These are phyloP conservation scores for Candida albicans DNA, from an alignment of 1,139 yeast species.

Conservation along the genomic window DNA sequence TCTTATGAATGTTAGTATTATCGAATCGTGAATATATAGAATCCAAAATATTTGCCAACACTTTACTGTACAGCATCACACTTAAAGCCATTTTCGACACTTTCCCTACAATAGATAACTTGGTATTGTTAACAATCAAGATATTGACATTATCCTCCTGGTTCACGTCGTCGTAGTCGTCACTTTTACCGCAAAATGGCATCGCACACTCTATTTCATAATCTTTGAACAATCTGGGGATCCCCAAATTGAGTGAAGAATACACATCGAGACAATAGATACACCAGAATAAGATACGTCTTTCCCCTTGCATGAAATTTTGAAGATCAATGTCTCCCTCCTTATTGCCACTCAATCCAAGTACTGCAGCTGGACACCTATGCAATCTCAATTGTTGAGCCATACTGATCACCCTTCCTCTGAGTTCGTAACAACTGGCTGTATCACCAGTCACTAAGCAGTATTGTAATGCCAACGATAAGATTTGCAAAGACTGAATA, in stretches of 20 bases:
- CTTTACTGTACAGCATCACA: constrained; percentile 68
- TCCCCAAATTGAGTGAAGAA: constrained; percentile 74
- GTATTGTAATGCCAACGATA: constrained; percentile 68
- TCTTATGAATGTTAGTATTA: constrained; percentile 33
- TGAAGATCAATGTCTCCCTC: constrained; percentile 55
- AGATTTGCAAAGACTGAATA: constrained; percentile 67
- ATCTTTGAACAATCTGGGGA: constrained; percentile 76
- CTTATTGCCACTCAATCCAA: constrained; percentile 44
- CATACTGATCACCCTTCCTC: constrained; percentile 79
- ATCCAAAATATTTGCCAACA: constrained; percentile 73
- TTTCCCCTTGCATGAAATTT: constrained; percentile 69
- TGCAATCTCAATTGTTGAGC: constrained; percentile 84
- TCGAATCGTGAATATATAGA: constrained; percentile 55
- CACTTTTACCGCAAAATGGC: constrained; percentile 65
- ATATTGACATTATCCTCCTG: constrained; percentile 50
- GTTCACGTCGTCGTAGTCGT: constrained; percentile 35
- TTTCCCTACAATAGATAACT: constrained; percentile 65
- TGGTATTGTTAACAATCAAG: constrained; percentile 57
- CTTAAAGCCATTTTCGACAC: constrained; percentile 63
- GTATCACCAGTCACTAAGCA: constrained; percentile 74
- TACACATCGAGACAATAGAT: constrained; percentile 76
- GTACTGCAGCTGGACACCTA: constrained; percentile 83
- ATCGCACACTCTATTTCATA: constrained; percentile 83
- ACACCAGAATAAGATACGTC: constrained; percentile 84
- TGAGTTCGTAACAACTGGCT: constrained; percentile 68